Evolutionary conservation across 371 early-diverging fungal genomes (phyloP).

Genomic region (Syncephalis plumigaleata): DNA sequence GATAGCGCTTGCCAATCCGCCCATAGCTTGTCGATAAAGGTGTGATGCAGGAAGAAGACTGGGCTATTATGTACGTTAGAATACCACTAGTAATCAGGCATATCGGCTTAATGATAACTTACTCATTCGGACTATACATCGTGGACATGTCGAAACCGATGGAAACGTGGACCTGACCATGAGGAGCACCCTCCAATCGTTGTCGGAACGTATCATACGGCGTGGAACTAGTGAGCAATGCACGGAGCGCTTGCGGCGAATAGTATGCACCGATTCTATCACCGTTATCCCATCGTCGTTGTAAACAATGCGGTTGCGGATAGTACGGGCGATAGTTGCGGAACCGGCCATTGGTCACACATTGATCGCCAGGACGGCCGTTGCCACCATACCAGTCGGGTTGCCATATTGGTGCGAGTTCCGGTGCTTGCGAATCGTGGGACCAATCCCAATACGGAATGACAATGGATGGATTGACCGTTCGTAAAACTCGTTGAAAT

Average conservation of each 20-base stretch:
- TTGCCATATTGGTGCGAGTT: slow-evolving; percentile 2
- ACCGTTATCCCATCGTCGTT: slow-evolving; percentile 7
- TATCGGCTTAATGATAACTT: no score
- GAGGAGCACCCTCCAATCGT: slow-evolving; percentile 20
- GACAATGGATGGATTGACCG: neutral
- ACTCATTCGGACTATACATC: slow-evolving; percentile 17
- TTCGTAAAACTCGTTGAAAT: neutral
- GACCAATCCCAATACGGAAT: slow-evolving; percentile 16
- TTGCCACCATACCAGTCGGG: slow-evolving; percentile 9
- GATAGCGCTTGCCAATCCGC: neutral
- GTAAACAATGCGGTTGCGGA: slow-evolving; percentile 11
- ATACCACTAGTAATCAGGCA: neutral
- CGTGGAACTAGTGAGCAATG: slow-evolving; percentile 7
- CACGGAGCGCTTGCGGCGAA: slow-evolving; percentile 8
- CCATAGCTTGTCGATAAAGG: slow-evolving; percentile 13
- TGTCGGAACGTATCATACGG: slow-evolving; percentile 16
- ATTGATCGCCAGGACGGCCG: slow-evolving; percentile 6
- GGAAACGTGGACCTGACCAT: slow-evolving; percentile 23
- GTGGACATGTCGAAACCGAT: slow-evolving; percentile 24
- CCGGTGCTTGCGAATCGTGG: slow-evolving; percentile 10
- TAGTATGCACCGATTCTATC: slow-evolving; percentile 13
- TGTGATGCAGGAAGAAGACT: slow-evolving; percentile 37
- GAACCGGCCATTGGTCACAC: slow-evolving; percentile 9
- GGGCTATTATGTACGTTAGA: slow-evolving; percentile 9
- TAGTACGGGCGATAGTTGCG: neutral